Evolutionary conservation across 257 asterid species (phyloP), one percentile per base, ranked within the genome.

Genomic region (Gynochthodes officinalis): DNA sequence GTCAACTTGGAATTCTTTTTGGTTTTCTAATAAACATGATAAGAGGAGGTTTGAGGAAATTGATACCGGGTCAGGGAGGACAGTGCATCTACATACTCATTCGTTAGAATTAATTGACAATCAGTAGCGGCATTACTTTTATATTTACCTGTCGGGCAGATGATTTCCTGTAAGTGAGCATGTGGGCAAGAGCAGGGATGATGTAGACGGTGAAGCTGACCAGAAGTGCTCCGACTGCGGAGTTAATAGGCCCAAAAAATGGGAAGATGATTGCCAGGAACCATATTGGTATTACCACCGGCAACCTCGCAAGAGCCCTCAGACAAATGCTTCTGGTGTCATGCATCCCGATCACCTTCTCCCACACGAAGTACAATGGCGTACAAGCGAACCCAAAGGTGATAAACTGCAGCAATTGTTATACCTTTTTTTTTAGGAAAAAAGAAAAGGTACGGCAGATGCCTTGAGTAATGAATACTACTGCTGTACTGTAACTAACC

Each of bases 201-300:
- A 93, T 83, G 86, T 93, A 93, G 80, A 93, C 98, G 0, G 98
- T 93, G 90, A 93, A 93, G 54, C 94, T 93, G 75, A 93, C 98
- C 39, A 93, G 73, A 67, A 93, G 97, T 12, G 98, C 97, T 43
- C 98, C 98, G 10, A 93, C 98, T 0, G 98, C 96, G 0, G 97
- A 93, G 74, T 93, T 93, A 32, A 93, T 93, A 4, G 97, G 97
- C 25, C 98, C 98, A 28, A 93, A 93, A 77, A 93, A 93, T 0
- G 98, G 98, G 87, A 93, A 93, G 70, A 91, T 83, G 39, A 93
- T 93, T 43, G 98, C 98, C 86, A 93, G 71, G 84, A 93, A 93
- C 98, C 98, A 93, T 65, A 93, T 91, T 0, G 98, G 98, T 48
- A 93, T 76, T 71, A 93, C 98, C 57, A 93, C 95, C 0, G 98